These are phyloP conservation scores for Fonsecaea pugnacius DNA, from an alignment of 2,329 filamentous ascomycete species.

Conservation along the genomic window DNA sequence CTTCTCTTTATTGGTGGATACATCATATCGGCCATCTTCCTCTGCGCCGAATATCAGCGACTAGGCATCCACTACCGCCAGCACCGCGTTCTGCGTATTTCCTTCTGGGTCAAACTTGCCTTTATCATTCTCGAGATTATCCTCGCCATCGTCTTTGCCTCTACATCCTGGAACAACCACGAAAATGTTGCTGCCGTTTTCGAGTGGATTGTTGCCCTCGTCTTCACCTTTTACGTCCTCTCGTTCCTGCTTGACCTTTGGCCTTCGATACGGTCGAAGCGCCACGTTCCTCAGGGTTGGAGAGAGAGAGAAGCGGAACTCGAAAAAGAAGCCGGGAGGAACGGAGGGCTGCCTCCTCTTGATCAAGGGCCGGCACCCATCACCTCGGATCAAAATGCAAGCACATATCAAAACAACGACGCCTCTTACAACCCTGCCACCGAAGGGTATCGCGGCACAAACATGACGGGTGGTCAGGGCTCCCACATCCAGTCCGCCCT, in stretches of 20 bases:
- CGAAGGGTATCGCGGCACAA: conserved; percentile 25
- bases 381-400: conserved; percentile 26
- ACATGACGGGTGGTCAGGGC: conserved; percentile 21
- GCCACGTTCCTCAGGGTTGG: conserved; percentile 49
- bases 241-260: conserved; percentile 86
- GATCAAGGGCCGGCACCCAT: conserved; percentile 21
- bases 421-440: conserved; percentile 12
- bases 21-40: conserved; percentile 80
- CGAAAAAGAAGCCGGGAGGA: conserved; percentile 21
- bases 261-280: conserved; percentile 70
- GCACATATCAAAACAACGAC: conserved; percentile 24
- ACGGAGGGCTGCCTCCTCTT: conserved; percentile 1
- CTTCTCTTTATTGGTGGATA: conserved; percentile 84
- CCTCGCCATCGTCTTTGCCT: conserved; percentile 70
- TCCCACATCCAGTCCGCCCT: conserved; percentile 8
- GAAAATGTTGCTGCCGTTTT: conserved; percentile 74
- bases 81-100: conserved; percentile 71
- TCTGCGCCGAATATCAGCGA: conserved; percentile 85
- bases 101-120: conserved; percentile 83
- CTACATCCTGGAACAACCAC: conserved; percentile 47
- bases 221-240: conserved; percentile 66
- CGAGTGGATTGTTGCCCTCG: conserved; percentile 63
- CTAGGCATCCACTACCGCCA: conserved; percentile 76
- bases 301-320: conserved; percentile 14
- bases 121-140: conserved; percentile 82